Evolutionary conservation across 23 red algal genomes (phyloP).

Genomic region (Agarophyton chilense): DNA sequence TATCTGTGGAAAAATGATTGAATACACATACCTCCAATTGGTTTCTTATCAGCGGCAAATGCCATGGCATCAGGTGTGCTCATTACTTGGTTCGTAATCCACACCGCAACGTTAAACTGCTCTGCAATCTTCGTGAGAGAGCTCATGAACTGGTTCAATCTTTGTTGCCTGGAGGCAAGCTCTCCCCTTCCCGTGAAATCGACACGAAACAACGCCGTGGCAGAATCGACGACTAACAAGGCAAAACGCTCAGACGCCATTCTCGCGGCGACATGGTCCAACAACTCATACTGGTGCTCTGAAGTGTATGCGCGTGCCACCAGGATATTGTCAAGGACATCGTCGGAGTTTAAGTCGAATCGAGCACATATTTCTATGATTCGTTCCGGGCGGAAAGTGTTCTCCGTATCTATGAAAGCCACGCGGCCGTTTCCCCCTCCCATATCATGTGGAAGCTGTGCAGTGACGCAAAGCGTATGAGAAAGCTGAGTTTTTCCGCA

Average conservation of each 20-base stretch:
- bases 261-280: constrained; percentile 78
- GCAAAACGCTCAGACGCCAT: constrained; percentile 87
- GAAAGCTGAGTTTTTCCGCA: constrained; percentile 96
- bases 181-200: constrained; percentile 96
- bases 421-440: constrained; percentile 67
- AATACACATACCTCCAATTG: constrained; percentile 24
- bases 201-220: constrained; percentile 90
- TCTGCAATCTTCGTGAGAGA: constrained; percentile 88
- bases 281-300: constrained; percentile 95
- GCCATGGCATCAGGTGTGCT: constrained; percentile 77
- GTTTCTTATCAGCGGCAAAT: constrained; percentile 69
- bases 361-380: constrained; percentile 76
- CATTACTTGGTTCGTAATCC: constrained; percentile 97
- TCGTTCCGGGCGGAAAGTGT: constrained; percentile 93
- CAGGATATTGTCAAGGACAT: constrained; percentile 96
- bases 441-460: constrained; percentile 72
- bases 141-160: constrained; percentile 94
- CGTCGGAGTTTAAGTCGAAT: constrained; percentile 85
- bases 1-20: neutral
- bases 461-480: constrained; percentile 91
- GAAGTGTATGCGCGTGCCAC: constrained; percentile 93
- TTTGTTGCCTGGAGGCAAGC: constrained; percentile 87
- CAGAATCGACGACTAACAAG: constrained; percentile 94
- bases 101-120: constrained; percentile 94
- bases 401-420: constrained; percentile 94